Base-by-base conservation (phyloP, 2,329 filamentous ascomycete genomes). In the Pseudocercospora cruenta region DNA sequence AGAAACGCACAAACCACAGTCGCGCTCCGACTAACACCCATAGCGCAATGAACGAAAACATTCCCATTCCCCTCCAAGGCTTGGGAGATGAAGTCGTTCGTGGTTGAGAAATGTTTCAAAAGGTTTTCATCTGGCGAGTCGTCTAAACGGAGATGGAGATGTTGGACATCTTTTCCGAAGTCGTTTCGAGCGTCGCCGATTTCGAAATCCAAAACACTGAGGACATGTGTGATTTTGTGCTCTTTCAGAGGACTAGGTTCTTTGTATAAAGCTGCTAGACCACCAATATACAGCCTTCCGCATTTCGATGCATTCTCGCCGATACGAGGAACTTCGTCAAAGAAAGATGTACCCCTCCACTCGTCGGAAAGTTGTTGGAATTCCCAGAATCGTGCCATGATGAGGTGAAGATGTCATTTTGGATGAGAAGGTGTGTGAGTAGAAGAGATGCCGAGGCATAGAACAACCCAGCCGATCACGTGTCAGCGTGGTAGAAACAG, bases 11-110 rank as follows among this genome's bases (percentile, higher is more conserved):
- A 86, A 63, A 92, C 86, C 70, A 92, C 86, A 36, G 92, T 90
- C 70, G 94, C 91, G 51, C 93, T 97, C 65, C 94, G 90, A 49
- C 93, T 97, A 80, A 95, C 96, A 51, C 94, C 94, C 88, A 96
- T 96, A 21, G 93, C 94, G 84, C 94, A 91, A 80, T 91, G 89
- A 70, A 91, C 86, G 69, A 91, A 82, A 26, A 91, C 88, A 26
- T 26, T 26, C 24, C 24, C 24, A 3, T 5, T 5, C 24, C 24
- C 24, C 3, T 26, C 24, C 5, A 26, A 5, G 5, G 24, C 24
- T 26, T 26, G 24, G 24, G 24, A 26, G 73, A 98, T 96, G 78
- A 96, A 98, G 51, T 83, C 85, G 73, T 94, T 91, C 60, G 66
- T 71, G 26, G 64, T 36, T 9, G 92, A 86, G 67, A 98, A 90